Evolutionary conservation across 768 basidiomycete species (phyloP), one percentile per base, ranked within the genome.

Genomic region (Xanthoconium stramineum): DNA sequence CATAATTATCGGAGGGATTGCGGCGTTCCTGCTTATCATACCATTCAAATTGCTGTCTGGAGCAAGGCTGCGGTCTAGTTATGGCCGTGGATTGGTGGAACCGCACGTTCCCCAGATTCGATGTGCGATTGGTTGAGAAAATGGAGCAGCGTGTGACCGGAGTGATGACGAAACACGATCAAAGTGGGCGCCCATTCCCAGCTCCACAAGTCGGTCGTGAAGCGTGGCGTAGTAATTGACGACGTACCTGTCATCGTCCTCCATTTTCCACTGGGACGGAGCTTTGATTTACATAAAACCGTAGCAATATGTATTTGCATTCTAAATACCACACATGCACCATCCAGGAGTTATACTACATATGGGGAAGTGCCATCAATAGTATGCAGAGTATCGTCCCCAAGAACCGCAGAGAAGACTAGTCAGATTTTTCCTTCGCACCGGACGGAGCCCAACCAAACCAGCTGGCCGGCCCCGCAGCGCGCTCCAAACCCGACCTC

Each of bases 361-460:
- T 15, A 37, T 36, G 58, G 38, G n/a, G 43, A 20, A 17, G 33
- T 37, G 24, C 35, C 17, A 42, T 28, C n/a, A 24, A 24, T 24
- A 35, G 33, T 9, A 9, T 33, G 28, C 28, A 29, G 28, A 40
- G 17, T 17, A 47, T 48, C 29, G 42, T 51, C 35, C 24, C 29
- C 32, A n/a, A n/a, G 15, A 35, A 13, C 17, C 3, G 15, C 17
- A 43, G 32, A 10, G 28, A 35, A 52, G 29, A 30, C 44, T 56
- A 70, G 37, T 68, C 66, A 2, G 56, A 66, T 45, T 68, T 67
- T 28, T 58, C 56, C 29, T 37, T 66, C n/a, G 52, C 44, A 17
- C 52, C 57, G n/a, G 60, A 63, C 24, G 65, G 59, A 33, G 75
- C 73, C 70, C 69, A 69, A 35, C 74, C 69, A 63, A 70, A 65